Conservation (phyloP, 495 filamentous ascomycete species). For the Xylaria grammica region DNA sequence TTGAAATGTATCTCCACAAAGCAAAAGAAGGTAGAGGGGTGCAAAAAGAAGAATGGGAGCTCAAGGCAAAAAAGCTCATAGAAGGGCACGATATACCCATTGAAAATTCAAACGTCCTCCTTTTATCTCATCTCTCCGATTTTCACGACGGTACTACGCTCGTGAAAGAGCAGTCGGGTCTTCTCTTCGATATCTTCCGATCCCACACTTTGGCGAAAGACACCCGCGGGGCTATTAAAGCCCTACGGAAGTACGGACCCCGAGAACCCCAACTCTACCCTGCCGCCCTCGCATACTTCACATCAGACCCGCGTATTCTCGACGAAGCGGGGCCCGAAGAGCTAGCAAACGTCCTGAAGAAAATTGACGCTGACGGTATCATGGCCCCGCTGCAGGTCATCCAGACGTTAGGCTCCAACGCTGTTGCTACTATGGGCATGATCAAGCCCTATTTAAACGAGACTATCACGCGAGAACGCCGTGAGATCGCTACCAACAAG, state of each 20-base stretch:
- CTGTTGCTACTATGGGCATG: conserved; percentile 93
- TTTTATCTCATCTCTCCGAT: conserved; percentile 89
- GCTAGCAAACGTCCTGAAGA: conserved; percentile 76
- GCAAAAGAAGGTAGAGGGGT: conserved; percentile 72
- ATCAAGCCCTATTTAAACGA: conserved; percentile 89
- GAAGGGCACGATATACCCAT: conserved; percentile 76
- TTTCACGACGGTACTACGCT: conserved; percentile 90
- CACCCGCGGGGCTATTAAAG: conserved; percentile 85
- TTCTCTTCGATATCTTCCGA: conserved; percentile 93
- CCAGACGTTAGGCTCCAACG: conserved; percentile 70
- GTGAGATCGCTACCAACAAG: conserved; percentile 83
- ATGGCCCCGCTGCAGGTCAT: conserved; percentile 98
- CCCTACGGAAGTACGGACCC: conserved; percentile 86
- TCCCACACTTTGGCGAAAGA: conserved; percentile 95
- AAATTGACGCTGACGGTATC: conserved; percentile 86
- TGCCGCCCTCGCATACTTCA: conserved; percentile 91
- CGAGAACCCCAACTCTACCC: conserved; percentile 93
- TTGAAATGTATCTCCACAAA: conserved; percentile 96
- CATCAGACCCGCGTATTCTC: conserved; percentile 78
- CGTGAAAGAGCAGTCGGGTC: conserved; percentile 90
- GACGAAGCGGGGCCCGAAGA: conserved; percentile 86
- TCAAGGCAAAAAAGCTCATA: conserved; percentile 85
- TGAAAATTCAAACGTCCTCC: conserved; percentile 89
- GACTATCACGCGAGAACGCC: conserved; percentile 85
- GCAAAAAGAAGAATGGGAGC: conserved; percentile 78